Evolutionary conservation across 176 grass and related monocot species (phyloP), one percentile per base, ranked within the genome.

Genomic region (Zoysia pacifica): DNA sequence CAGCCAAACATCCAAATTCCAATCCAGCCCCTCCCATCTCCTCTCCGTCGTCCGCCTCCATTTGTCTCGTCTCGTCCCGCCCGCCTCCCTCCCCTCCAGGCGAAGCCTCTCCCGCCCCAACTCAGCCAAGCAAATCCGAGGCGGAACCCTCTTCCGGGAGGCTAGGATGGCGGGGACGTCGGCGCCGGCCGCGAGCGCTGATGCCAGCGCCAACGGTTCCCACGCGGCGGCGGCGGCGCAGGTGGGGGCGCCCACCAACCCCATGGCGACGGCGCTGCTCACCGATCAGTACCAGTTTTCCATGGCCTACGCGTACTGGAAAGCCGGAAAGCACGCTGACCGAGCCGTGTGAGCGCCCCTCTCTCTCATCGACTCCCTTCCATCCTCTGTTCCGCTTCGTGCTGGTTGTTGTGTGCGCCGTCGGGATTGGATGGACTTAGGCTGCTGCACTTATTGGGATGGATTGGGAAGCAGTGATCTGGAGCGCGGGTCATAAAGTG

Each of bases 281-380:
- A 98, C 96, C 62, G 96, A 98, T 79, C 85, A 94, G 81, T 98
- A 98, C 90, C 96, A 98, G 90, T 98, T 94, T 78, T 94, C 96
- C 88, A 98, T 98, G 96, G 96, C 96, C 65, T 98, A 98, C 71
- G 92, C 96, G 14, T 98, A 98, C 88, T 98, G 96, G 96, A 98
- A 98, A 75, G 86, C 92, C 9, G 84, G 92, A 0, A 98, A 94
- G 84, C 96, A 98, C 77, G 90, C 81, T 72, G 92, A 98, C 83
- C 90, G 86, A 44, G 90, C 96, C 74, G 96, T 98, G 96, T 98
- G 89, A 87, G 96, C 81, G 42, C 44, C 67, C 48, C 60, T 13
- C 36, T 7, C 14, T 36, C 45, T 62, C 59, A 62, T 62, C 59
- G 11, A 62, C 59, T 62, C 10, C 59, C 69, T 56, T 2, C 39